Evolutionary conservation across 257 asterid genomes (phyloP).

Genomic region (Lycium ferocissimum): DNA sequence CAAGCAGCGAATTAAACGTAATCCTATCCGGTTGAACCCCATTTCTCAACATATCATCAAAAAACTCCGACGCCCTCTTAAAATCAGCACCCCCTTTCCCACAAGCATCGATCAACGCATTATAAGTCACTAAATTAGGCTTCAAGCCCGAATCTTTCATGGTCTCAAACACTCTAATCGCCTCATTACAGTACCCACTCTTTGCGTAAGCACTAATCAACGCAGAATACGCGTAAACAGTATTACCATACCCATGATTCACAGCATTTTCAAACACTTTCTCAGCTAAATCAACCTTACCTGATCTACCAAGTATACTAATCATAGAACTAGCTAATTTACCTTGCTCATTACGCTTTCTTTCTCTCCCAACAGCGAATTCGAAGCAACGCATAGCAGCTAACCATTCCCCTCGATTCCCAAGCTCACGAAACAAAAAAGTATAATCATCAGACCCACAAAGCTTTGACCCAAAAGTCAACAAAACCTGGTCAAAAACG

Average conservation of each 20-base stretch:
- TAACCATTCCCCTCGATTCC: constrained; percentile 79
- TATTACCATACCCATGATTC: constrained; percentile 77
- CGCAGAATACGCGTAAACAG: constrained; percentile 87
- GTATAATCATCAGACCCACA: constrained; percentile 74
- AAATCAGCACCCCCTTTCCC: constrained; percentile 96
- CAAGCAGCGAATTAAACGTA: constrained; percentile 88
- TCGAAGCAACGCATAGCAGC: constrained; percentile 75
- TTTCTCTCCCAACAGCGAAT: constrained; percentile 68
- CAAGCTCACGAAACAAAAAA: constrained; percentile 78
- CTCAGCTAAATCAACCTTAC: constrained; percentile 82
- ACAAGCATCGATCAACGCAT: constrained; percentile 92
- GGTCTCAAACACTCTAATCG: constrained; percentile 64
- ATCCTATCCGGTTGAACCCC: constrained; percentile 90
- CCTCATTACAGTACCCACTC: constrained; percentile 83
- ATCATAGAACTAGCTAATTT: constrained; percentile 89
- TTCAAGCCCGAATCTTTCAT: constrained; percentile 86
- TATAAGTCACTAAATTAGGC: constrained; percentile 88
- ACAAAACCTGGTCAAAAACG: constrained; percentile 48
- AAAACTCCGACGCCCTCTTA: constrained; percentile 76
- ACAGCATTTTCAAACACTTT: constrained; percentile 69
- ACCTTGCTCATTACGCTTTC: constrained; percentile 69
- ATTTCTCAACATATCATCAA: constrained; percentile 70
- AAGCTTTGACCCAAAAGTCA: constrained; percentile 59
- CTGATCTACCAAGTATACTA: constrained; percentile 87
- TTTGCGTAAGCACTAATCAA: constrained; percentile 88